Base-by-base conservation (phyloP, 1,139 yeast genomes). In the Taiozyma onychis region DNA sequence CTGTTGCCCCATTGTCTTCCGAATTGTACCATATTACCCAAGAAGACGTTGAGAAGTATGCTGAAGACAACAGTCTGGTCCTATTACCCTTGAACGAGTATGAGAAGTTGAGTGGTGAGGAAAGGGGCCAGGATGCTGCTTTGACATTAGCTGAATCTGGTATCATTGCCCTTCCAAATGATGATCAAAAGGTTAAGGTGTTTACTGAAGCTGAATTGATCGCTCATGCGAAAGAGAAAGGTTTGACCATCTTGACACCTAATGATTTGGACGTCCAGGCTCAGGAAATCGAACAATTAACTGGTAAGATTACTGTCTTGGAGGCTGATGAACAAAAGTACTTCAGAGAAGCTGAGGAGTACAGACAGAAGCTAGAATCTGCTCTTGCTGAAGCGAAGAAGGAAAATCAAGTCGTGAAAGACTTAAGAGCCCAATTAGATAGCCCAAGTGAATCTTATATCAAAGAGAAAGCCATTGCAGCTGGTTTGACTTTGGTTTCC, bases 11-110 rank as follows among this genome's bases (percentile, higher is more conserved):
- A 10, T 45, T 61, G 21, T 59, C 64, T 0, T 49, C 55, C 44
- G 63, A 61, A 34, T 37, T 60, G 11, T 54, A 59, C 30, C 43
- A 50, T 16, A 52, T 72, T 48, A 58, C 74, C 1, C 66, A 66
- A 58, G 66, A 62, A 3, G 76, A 76, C 37, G 66, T 80, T 24
- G 76, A 75, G 52, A 64, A 68, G 24, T 81, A 76, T 58, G 85
- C 84, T 1, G 66, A 71, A 28, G 72, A 72, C 21, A 74, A 80
- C 54, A 74, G 77, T 42, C 62, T 82, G 52, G 75, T 77, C 9
- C 57, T 80, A n/a, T 56, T 84, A 24, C 73, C 85, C 3, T 60
- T 64, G 45, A 78, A 73, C 1, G 77, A 77, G 52, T 80, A 73
- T 51, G 39, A 53, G 8, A 48, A 44, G 14, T 48, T 55, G 32